Evolutionary conservation across 805 yeast species (phyloP), one percentile per base, ranked within the genome.

Genomic region (Isabelozyma gotoi): DNA sequence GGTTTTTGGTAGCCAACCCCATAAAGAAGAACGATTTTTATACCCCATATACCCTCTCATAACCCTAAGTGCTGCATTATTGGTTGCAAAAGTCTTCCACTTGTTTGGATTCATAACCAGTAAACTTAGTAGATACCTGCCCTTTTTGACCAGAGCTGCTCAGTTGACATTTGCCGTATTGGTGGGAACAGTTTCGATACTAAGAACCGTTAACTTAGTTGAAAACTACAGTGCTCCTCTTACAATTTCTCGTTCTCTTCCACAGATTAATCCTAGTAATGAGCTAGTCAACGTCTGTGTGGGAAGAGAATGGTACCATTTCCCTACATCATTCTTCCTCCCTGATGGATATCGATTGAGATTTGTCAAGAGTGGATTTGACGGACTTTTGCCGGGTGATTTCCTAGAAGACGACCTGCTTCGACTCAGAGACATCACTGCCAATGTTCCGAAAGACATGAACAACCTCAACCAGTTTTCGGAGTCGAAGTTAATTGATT

Each of bases 241-340:
- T 40, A 52, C 67, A 0, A 79, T 85, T 1, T 84, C 81, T 54
- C 52, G 67, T n/a, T 69, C 67, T 21, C 50, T 77, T 11, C 74
- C 76, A 44, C 48, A 2, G 43, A 57, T 15, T 16, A 36, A 46
- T 2, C n/a, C n/a, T 16, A 24, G 7, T 17, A 36, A 37, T 16
- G 46, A 37, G 42, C 39, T 18, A 12, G 8, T 14, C 6, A 84
- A 81, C 50, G 84, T 92, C 0, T 92, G 98, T 63, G 74, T 86
- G n/a, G 97, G 97, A 2, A 77, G 96, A 45, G 97, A 92, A 66
- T 91, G 97, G 97, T 89, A 88, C 57, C 86, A 92, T 57, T 91
- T 71, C 63, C 97, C 98, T 7, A 82, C 87, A 1, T 90, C 97
- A 0, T 87, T 90, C 59, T 88, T 91, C 57, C 67, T 92, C 18